Evolutionary conservation across 352 stramenopile genomes (phyloP).

Genomic region (Pythium periplocum): DNA sequence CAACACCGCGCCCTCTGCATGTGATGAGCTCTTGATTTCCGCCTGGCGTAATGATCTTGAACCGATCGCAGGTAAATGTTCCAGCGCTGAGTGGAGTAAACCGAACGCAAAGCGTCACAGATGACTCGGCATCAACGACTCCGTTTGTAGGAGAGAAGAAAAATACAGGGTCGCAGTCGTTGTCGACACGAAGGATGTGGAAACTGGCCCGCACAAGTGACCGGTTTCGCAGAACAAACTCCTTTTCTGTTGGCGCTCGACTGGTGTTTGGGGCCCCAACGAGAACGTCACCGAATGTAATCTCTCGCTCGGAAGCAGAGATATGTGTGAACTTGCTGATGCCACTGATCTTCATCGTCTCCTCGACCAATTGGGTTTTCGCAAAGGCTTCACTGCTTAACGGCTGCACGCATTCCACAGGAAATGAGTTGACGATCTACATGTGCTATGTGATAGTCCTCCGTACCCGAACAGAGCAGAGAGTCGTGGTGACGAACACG

Average conservation of each 20-base stretch:
- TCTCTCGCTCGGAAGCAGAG: slow-evolving; percentile 60
- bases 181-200: slow-evolving; percentile 62
- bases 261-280: slow-evolving; percentile 44
- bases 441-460: slow-evolving; percentile 3
- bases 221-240: slow-evolving; percentile 87
- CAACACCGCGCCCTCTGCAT: slow-evolving; percentile 63
- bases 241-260: slow-evolving; percentile 51
- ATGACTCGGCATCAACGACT: slow-evolving; percentile 72
- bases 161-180: slow-evolving; percentile 84
- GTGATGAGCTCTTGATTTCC: slow-evolving; percentile 78
- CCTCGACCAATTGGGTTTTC: slow-evolving; percentile 19
- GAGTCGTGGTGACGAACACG: slow-evolving; percentile 82
- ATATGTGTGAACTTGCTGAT: slow-evolving; percentile 91
- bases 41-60: slow-evolving; percentile 85
- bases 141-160: slow-evolving; percentile 63
- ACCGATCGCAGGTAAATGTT: slow-evolving; percentile 89
- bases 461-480: slow-evolving; percentile 53
- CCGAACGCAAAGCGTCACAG: slow-evolving; percentile 54
- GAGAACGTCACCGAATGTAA: slow-evolving; percentile 84
- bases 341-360: slow-evolving; percentile 81
- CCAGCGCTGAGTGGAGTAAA: slow-evolving; percentile 82
- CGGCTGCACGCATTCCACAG: slow-evolving; percentile 15
- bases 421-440: background rate
- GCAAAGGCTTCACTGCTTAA: slow-evolving; percentile 19
- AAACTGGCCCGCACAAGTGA: slow-evolving; percentile 89